Conservation (phyloP, 371 early-diverging fungal genomes). For the Lichtheimia ornata region DNA sequence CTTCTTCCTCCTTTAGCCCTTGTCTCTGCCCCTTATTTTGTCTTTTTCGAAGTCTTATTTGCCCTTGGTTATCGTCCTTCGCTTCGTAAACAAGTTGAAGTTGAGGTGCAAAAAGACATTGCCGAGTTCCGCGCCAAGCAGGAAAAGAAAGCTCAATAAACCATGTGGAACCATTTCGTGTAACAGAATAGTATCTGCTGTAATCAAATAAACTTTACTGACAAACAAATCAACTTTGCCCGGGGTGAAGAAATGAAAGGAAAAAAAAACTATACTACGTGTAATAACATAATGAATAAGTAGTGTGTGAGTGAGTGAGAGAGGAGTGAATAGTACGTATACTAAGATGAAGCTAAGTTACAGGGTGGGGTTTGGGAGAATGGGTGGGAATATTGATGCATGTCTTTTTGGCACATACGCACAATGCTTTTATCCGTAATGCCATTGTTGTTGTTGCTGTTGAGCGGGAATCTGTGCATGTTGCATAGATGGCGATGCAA, state of each 20-base stretch:
- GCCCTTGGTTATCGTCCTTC: slow-evolving; percentile 79
- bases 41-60: slow-evolving; percentile 90
- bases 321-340: too few species aligned
- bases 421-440: slow-evolving; percentile 11
- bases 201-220: too few species aligned
- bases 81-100: slow-evolving; percentile 65
- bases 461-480: slow-evolving; percentile 3
- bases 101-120: slow-evolving; percentile 63
- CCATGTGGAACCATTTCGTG: too few species aligned
- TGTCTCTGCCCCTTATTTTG: slow-evolving; percentile 94
- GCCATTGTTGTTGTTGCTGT: slow-evolving; percentile 13
- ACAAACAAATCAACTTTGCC: too few species aligned
- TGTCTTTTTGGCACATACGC: too few species aligned
- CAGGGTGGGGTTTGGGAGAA: too few species aligned
- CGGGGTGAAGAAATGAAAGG: too few species aligned
- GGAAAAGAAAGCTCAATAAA: slow-evolving; percentile 3
- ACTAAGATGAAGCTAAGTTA: too few species aligned
- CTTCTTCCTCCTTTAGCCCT: slow-evolving; percentile 57
- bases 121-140: slow-evolving; percentile 56
- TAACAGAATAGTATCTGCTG: too few species aligned
- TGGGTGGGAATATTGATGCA: too few species aligned
- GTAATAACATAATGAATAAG: too few species aligned
- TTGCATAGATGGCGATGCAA: background rate
- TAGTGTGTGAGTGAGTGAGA: too few species aligned
- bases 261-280: background rate